Evolutionary conservation across 2,329 filamentous ascomycete genomes (phyloP).

Genomic region (Xylariales sp.): DNA sequence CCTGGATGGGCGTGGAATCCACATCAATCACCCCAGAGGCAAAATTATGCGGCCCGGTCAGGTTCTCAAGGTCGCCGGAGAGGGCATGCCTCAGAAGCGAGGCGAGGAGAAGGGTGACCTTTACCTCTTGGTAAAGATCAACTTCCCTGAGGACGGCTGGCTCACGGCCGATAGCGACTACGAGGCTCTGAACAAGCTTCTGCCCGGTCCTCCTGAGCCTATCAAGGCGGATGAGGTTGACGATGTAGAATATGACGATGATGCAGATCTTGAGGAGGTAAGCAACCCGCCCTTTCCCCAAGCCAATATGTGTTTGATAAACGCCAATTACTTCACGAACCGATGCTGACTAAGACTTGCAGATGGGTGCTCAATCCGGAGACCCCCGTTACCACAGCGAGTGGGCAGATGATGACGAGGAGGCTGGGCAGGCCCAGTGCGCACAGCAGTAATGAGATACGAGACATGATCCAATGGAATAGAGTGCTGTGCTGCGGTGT

Average conservation of each 20-base stretch:
- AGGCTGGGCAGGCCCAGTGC: slow-evolving; percentile 64
- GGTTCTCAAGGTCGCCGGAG: slow-evolving; percentile 77
- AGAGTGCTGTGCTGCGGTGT: slow-evolving; percentile 12
- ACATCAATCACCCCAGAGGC: slow-evolving; percentile 73
- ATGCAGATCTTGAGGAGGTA: slow-evolving; percentile 77
- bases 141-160: slow-evolving; percentile 88
- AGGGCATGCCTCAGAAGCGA: slow-evolving; percentile 92
- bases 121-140: slow-evolving; percentile 79
- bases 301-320: no score
- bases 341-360: no score
- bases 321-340: no score
- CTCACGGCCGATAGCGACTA: slow-evolving; percentile 66
- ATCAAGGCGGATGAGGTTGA: slow-evolving; percentile 74
- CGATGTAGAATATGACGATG: slow-evolving; percentile 81
- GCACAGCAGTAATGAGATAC: slow-evolving; percentile 59
- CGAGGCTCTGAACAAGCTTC: slow-evolving; percentile 66
- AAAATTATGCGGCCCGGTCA: slow-evolving; percentile 80
- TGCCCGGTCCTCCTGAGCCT: slow-evolving; percentile 60
- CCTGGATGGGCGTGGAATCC: slow-evolving; percentile 87
- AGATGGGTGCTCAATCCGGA: slow-evolving; percentile 69
- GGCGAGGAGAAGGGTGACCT: slow-evolving; percentile 81
- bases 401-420: slow-evolving; percentile 71
- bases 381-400: slow-evolving; percentile 62
- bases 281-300: slow-evolving; percentile 20
- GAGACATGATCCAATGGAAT: slow-evolving; percentile 21